A percentile compares a stretch with the other conserved stretches of the same genome.
Evolutionary conservation across 208 protist genomes (phyloP).

Genomic region (Phytomonas serpens): DNA sequence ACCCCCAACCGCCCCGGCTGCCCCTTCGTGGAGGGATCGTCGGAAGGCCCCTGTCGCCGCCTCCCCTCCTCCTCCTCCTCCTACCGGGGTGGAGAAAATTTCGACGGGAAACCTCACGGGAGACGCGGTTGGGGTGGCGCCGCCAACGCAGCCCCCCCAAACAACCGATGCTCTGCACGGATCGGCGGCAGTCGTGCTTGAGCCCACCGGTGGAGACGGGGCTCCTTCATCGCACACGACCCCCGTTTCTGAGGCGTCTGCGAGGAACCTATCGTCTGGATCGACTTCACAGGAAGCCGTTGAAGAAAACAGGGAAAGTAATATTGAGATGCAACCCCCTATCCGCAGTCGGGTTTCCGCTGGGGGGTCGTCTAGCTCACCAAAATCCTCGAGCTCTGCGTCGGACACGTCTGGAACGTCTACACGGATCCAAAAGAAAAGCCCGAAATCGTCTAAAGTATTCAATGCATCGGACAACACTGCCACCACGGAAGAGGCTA

Average conservation of each 20-base stretch:
- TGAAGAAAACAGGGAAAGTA: neutral
- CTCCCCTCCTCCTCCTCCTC: neutral
- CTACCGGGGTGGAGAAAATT: neutral
- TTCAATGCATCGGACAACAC: neutral
- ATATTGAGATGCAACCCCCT: neutral
- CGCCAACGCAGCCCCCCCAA: neutral
- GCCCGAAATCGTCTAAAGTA: neutral
- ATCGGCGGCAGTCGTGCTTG: neutral
- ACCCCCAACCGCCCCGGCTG: neutral
- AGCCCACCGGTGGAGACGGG: neutral
- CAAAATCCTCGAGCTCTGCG: slow-evolving; percentile 2
- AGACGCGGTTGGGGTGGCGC: neutral
- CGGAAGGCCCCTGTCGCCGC: neutral
- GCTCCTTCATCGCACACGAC: neutral
- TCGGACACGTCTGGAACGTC: slow-evolving; percentile 11
- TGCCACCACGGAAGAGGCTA: neutral
- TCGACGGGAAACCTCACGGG: neutral
- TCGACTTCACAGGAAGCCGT: neutral
- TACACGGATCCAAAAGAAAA: neutral
- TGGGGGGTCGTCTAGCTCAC: slow-evolving; percentile 1
- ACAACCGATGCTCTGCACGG: neutral
- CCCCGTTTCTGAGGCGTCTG: neutral
- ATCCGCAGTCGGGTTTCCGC: neutral
- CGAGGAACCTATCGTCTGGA: neutral
- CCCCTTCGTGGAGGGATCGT: neutral